phyloP scores from a whole-genome alignment of 495 filamentous ascomycete species.

The Trichoderma erinaceum region DNA sequence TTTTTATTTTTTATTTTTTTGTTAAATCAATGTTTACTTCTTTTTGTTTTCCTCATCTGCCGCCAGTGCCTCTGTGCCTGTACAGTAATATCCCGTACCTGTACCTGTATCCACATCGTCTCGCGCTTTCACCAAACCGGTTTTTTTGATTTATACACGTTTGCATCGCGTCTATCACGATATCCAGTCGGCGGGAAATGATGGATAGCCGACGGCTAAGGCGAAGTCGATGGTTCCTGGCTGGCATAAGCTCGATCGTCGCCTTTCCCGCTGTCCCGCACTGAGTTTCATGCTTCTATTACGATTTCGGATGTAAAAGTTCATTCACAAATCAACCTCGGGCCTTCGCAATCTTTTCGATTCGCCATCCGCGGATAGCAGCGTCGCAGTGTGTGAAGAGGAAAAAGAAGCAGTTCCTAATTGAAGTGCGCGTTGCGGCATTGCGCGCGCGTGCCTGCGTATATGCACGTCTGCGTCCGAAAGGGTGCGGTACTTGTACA shows the following conservation, averaged over 20 bases:
- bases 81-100: neutral
- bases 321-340: neutral
- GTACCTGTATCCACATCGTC: neutral
- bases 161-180: no score
- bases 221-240: neutral
- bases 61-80: neutral
- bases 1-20: neutral
- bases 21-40: neutral
- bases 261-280: neutral
- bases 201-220: neutral
- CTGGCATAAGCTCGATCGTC: neutral
- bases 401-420: neutral
- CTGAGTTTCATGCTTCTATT: neutral
- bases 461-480: constrained; percentile 8
- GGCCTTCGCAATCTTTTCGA: neutral
- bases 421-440: neutral
- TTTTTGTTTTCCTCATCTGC: neutral
- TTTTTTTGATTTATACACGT: neutral
- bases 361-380: neutral
- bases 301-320: neutral
- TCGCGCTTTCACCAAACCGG: neutral
- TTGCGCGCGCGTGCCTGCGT: constrained; percentile 9
- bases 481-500: no score
- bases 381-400: neutral
- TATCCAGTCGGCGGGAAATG: neutral